phyloP scores from a whole-genome alignment of 805 yeast genomes.

The Saccharomycopsis fodiens region DNA sequence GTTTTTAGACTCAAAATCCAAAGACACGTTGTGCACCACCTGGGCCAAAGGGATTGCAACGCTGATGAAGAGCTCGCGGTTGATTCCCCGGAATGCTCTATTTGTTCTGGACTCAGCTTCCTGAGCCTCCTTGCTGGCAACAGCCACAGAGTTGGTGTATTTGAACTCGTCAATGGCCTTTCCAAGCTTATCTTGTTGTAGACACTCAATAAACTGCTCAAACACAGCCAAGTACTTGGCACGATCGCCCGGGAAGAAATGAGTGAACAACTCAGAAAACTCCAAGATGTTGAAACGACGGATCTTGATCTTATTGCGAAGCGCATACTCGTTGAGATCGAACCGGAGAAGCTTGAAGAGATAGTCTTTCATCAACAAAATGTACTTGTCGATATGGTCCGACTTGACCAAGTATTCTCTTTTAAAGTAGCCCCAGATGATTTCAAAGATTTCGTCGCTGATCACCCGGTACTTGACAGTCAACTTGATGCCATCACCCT shows the following conservation, averaged over 20 bases:
- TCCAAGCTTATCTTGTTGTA: constrained; percentile 7
- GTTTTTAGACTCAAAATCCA: constrained; percentile 29
- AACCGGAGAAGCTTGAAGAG: constrained; percentile 24
- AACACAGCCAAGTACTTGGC: constrained; percentile 15
- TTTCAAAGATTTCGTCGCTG: constrained; percentile 34
- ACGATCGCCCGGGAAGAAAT: constrained; percentile 18
- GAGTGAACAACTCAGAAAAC: constrained; percentile 15
- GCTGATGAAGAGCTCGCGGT: constrained; percentile 34
- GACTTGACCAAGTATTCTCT: constrained; percentile 16
- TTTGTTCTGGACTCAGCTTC: constrained; percentile 2
- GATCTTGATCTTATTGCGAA: constrained; percentile 24
- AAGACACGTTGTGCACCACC: constrained; percentile 50
- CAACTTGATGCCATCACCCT: constrained; percentile 35
- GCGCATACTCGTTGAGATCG: constrained; percentile 29
- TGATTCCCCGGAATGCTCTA: constrained; percentile 12
- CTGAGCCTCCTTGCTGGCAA: neutral
- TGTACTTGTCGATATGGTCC: constrained; percentile 22
- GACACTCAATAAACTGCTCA: constrained; percentile 13
- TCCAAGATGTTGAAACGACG: constrained; percentile 16
- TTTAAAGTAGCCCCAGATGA: constrained; percentile 24
- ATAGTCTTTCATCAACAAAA: constrained; percentile 24
- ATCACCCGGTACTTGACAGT: constrained; percentile 40
- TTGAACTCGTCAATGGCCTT: constrained; percentile 6
- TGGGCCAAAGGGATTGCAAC: constrained; percentile 59
- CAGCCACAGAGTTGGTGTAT: constrained; percentile 8